Conservation (phyloP, 2,329 filamentous ascomycete species). For the Drechmeria coniospora region DNA sequence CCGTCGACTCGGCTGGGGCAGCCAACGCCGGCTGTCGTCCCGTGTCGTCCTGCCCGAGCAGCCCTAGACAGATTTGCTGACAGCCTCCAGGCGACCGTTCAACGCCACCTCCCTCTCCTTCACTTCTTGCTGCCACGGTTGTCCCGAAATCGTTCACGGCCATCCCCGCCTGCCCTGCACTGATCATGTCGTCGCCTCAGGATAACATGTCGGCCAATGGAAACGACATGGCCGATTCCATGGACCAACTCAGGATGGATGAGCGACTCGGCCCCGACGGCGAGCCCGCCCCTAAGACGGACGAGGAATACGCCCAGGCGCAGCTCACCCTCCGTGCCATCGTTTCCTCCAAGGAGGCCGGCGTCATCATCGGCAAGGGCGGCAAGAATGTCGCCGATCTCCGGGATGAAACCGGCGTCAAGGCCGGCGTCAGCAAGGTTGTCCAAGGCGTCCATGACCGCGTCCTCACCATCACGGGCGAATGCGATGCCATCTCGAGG, state of each 20-base stretch:
- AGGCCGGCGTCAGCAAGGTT: slow-evolving; percentile 96
- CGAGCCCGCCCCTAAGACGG: slow-evolving; percentile 72
- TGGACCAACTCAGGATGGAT: slow-evolving; percentile 52
- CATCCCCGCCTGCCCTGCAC: not conserved
- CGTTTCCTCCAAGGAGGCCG: slow-evolving; percentile 96
- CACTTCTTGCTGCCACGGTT: too few species aligned
- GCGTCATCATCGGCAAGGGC: slow-evolving; percentile 96
- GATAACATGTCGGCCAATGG: slow-evolving; percentile 41
- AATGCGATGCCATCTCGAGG: slow-evolving; percentile 74
- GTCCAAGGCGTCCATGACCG: slow-evolving; percentile 95
- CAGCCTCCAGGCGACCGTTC: too few species aligned
- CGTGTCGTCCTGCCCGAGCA: too few species aligned
- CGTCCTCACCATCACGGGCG: slow-evolving; percentile 86
- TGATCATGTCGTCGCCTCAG: slow-evolving; percentile 45
- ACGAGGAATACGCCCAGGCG: slow-evolving; percentile 89
- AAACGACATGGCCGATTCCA: slow-evolving; percentile 41
- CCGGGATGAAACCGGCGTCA: slow-evolving; percentile 93
- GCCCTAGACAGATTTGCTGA: too few species aligned
- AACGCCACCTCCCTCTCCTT: slow-evolving; percentile 6
- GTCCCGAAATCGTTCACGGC: not conserved
- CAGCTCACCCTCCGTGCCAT: slow-evolving; percentile 92
- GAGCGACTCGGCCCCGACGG: slow-evolving; percentile 58
- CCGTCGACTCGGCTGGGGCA: too few species aligned
- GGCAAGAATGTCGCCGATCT: slow-evolving; percentile 97
- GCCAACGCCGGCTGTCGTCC: too few species aligned